Evolutionary conservation across 306 rosid species (phyloP).

Genomic region (Lathyrus tuberosus): DNA sequence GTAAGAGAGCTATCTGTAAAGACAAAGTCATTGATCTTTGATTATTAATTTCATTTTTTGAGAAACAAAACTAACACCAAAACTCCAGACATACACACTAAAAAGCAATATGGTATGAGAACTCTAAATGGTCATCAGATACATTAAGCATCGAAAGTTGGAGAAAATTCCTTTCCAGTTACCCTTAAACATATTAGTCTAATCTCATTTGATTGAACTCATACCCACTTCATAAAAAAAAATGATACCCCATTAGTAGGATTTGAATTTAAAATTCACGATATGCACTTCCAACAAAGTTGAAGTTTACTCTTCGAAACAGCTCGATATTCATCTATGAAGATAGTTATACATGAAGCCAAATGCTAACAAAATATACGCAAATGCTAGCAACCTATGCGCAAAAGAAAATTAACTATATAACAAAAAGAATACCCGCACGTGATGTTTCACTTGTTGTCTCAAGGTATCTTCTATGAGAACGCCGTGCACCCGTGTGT

Average conservation of each 20-base stretch:
- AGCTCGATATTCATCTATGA: not conserved
- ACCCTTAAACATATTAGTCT: not conserved
- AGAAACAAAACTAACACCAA: not conserved
- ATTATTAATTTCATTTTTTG: slow-evolving; percentile 33
- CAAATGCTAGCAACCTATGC: not conserved
- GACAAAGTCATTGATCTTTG: slow-evolving; percentile 37
- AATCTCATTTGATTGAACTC: not conserved
- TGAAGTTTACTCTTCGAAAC: not conserved
- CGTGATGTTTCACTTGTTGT: slow-evolving; percentile 47
- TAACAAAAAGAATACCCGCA: slow-evolving; percentile 44
- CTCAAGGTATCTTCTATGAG: slow-evolving; percentile 70
- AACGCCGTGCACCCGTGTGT: slow-evolving; percentile 31
- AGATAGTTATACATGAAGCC: slow-evolving; percentile 10
- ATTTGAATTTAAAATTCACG: not conserved
- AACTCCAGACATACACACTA: not conserved
- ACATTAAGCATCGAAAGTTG: not conserved
- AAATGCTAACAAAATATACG: not conserved
- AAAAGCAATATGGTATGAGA: slow-evolving; percentile 7
- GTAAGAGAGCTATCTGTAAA: slow-evolving; percentile 61
- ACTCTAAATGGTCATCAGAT: slow-evolving; percentile 15
- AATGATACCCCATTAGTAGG: no score
- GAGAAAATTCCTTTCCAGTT: slow-evolving; percentile 2
- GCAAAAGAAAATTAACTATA: not conserved
- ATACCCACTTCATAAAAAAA: no score
- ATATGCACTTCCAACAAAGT: slow-evolving; percentile 13